These are phyloP conservation scores for Cicer judaicum DNA, from an alignment of 306 rosid genomes.

Conservation along the genomic window DNA sequence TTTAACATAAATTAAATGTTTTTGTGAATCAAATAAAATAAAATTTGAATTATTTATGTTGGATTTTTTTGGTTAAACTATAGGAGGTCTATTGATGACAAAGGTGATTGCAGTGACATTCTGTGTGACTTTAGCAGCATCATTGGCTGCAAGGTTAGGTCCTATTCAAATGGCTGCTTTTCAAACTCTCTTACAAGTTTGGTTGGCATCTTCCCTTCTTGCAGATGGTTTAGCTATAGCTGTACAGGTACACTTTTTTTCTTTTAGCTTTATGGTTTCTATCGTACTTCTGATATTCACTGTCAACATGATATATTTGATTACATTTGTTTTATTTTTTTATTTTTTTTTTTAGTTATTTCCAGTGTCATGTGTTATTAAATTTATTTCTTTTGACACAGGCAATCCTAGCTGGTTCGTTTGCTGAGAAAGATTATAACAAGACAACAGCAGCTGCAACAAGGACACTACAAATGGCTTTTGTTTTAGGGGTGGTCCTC, in stretches of 20 bases:
- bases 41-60: not conserved
- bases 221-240: conserved; percentile 97
- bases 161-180: conserved; percentile 90
- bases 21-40: not conserved
- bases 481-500: conserved; percentile 74
- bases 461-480: conserved; percentile 73
- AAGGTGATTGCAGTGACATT: conserved; percentile 92
- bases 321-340: no score
- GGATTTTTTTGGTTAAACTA: not conserved
- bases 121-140: conserved; percentile 88
- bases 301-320: no score
- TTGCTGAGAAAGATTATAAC: conserved; percentile 74
- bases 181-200: conserved; percentile 81
- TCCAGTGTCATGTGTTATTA: no score
- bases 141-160: conserved; percentile 80
- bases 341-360: no score
- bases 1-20: not conserved
- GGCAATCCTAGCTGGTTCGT: conserved; percentile 89
- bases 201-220: conserved; percentile 88
- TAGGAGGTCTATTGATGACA: conserved; percentile 71
- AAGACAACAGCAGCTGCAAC: conserved; percentile 65
- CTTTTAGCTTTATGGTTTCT: no score
- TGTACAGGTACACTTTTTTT: conserved; percentile 62
- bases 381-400: not conserved
- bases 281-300: no score